Conservation (phyloP, 371 early-diverging fungal genomes). For the Mucor indicus region DNA sequence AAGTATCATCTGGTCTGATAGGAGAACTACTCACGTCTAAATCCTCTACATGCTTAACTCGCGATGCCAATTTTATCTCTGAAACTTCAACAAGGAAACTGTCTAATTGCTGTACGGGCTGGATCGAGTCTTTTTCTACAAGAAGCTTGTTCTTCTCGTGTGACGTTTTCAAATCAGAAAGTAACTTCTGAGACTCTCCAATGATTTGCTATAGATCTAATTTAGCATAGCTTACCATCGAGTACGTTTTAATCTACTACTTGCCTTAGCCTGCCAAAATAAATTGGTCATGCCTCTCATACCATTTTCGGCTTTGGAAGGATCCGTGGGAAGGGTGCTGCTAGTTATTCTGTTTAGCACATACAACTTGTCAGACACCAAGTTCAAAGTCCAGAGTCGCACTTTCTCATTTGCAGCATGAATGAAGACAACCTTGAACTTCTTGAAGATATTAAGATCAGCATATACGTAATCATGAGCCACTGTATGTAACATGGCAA, state of each 20-base stretch:
- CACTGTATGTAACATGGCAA: conserved; percentile 7
- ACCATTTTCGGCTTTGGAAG: conserved; percentile 6
- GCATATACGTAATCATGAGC: conserved; percentile 8
- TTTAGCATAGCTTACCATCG: neutral
- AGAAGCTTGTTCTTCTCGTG: conserved; percentile 8
- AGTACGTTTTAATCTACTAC: conserved; percentile 4
- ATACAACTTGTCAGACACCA: conserved; percentile 13
- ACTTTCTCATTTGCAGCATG: conserved; percentile 17
- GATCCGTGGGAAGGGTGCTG: conserved; percentile 4
- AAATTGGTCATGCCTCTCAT: conserved; percentile 10
- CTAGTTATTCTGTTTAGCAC: conserved; percentile 5
- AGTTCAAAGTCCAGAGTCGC: conserved; percentile 15
- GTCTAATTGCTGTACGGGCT: too few species aligned
- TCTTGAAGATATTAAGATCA: conserved; percentile 11
- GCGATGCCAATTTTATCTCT: conserved; percentile 16
- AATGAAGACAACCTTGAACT: conserved; percentile 15
- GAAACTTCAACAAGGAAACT: conserved; percentile 9
- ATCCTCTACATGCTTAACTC: conserved; percentile 15
- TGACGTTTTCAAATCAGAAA: too few species aligned
- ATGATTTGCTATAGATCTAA: conserved; percentile 16
- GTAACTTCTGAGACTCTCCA: too few species aligned
- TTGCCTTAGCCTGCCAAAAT: conserved; percentile 17
- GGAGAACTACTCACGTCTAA: conserved; percentile 9
- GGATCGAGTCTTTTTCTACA: too few species aligned
- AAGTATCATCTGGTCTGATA: too few species aligned